These are phyloP conservation scores for Raphanus sativus DNA, from an alignment of 345 rosid genomes.

Conservation along the genomic window DNA sequence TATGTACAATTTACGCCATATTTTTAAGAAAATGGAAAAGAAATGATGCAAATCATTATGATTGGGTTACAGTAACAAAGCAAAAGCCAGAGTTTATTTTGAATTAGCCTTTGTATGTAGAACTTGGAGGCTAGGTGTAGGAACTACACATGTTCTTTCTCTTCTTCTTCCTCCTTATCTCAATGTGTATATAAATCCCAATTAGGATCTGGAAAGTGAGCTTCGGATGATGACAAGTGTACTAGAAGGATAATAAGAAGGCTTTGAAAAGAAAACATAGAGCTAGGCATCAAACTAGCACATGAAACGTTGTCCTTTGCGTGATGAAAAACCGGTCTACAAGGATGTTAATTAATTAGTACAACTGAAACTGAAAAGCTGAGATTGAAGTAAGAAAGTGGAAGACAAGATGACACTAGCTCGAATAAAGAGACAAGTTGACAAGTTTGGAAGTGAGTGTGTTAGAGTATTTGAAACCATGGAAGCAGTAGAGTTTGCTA, in stretches of 20 bases:
- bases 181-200: neutral
- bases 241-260: conserved; percentile 74
- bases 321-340: conserved; percentile 62
- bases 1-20: neutral
- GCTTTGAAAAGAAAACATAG: conserved; percentile 62
- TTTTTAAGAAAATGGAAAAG: neutral
- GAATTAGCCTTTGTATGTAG: neutral
- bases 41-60: neutral
- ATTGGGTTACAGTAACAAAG: neutral
- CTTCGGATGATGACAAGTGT: conserved; percentile 66
- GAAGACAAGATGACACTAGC: conserved; percentile 52
- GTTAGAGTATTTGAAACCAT: conserved; percentile 39
- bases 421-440: conserved; percentile 46
- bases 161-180: neutral
- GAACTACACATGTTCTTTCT: neutral
- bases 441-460: conserved; percentile 52
- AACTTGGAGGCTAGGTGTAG: neutral
- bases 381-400: conserved; percentile 62
- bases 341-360: conserved; percentile 69
- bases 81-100: neutral
- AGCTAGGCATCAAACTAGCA: conserved; percentile 58
- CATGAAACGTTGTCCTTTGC: conserved; percentile 50
- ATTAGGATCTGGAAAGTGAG: conserved; percentile 62
- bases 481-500: conserved; percentile 36
- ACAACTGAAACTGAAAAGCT: conserved; percentile 63